Evolutionary conservation across 352 stramenopile species (phyloP).

Genomic region (Globisporangium apiculatum): DNA sequence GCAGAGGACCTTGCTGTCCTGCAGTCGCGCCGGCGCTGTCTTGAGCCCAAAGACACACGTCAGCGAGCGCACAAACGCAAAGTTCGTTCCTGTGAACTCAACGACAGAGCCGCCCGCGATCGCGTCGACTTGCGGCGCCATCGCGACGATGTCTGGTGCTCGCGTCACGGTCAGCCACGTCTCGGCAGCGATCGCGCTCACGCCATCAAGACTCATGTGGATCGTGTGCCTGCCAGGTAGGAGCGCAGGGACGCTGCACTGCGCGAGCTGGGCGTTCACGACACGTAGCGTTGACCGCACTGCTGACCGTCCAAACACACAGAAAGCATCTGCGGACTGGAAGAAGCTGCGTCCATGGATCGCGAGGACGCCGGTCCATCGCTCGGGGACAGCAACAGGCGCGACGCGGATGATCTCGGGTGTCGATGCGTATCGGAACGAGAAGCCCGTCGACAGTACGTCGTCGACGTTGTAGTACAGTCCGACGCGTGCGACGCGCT

Average conservation of each 20-base stretch:
- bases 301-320: conserved; percentile 13
- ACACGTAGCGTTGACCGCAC: conserved; percentile 10
- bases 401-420: conserved; percentile 14
- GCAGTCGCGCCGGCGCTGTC: conserved; percentile 14
- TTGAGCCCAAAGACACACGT: conserved; percentile 27
- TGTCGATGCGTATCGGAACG: conserved; percentile 23
- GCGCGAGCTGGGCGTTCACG: conserved; percentile 14
- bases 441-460: conserved; percentile 15
- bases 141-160: conserved; percentile 18
- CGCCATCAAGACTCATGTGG: conserved; percentile 27
- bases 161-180: conserved; percentile 17
- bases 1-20: conserved; percentile 21
- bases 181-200: conserved; percentile 9
- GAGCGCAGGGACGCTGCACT: conserved; percentile 21
- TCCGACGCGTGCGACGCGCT: conserved; percentile 13
- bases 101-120: conserved; percentile 25
- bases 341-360: conserved; percentile 30
- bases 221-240: conserved; percentile 16
- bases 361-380: conserved; percentile 15
- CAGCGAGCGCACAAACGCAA: conserved; percentile 21
- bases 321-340: conserved; percentile 17
- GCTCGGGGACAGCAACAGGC: conserved; percentile 13
- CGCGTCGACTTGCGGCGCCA: conserved; percentile 23
- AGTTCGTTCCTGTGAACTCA: conserved; percentile 23
- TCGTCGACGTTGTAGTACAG: conserved; percentile 23